These are phyloP conservation scores for Raffaelea arxii DNA, from an alignment of 2,329 filamentous ascomycete species.

Conservation along the genomic window DNA sequence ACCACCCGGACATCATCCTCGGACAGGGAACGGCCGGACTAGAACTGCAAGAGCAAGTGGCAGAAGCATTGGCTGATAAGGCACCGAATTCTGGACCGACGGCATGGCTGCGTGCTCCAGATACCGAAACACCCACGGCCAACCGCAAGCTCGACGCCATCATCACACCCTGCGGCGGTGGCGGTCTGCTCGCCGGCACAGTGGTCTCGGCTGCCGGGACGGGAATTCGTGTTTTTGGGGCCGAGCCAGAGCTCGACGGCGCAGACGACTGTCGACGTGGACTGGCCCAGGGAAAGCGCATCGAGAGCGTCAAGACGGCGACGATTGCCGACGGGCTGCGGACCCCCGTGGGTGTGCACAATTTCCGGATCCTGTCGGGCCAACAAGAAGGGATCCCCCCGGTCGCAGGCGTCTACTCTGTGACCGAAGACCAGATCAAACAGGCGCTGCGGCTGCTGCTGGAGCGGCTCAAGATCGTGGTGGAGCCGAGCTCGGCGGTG, in stretches of 20 bases:
- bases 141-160: conserved; percentile 51
- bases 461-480: conserved; percentile 81
- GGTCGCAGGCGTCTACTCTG: conserved; percentile 60
- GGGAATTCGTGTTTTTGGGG: conserved; percentile 69
- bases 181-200: conserved; percentile 76
- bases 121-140: conserved; percentile 10
- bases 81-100: neutral
- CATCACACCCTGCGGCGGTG: conserved; percentile 77
- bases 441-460: conserved; percentile 66
- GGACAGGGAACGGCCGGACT: conserved; percentile 86
- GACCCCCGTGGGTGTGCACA: conserved; percentile 67
- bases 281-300: conserved; percentile 50
- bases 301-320: conserved; percentile 60
- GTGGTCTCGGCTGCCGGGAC: conserved; percentile 68
- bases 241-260: conserved; percentile 74
- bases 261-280: conserved; percentile 75
- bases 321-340: conserved; percentile 86
- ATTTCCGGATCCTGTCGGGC: conserved; percentile 64
- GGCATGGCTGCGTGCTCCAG: conserved; percentile 6
- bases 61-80: conserved; percentile 16
- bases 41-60: conserved; percentile 70
- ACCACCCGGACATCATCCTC: conserved; percentile 84
- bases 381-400: conserved; percentile 43
- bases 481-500: conserved; percentile 85
- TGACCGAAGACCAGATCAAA: conserved; percentile 74